Evolutionary conservation across 345 rosid species (phyloP), one percentile per base, ranked within the genome.

Genomic region (Jatropha curcas): DNA sequence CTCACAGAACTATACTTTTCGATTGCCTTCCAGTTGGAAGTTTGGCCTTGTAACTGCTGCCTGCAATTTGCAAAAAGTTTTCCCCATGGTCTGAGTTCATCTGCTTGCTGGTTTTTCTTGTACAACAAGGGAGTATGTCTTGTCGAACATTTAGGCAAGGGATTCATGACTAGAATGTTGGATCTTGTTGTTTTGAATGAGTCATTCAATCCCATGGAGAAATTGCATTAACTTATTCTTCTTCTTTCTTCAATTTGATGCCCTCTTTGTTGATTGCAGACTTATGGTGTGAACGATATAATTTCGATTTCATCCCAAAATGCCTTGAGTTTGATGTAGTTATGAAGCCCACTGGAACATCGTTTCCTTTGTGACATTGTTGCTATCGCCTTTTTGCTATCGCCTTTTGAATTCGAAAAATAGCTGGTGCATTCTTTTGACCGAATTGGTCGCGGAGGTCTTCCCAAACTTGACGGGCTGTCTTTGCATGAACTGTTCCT

Each of bases 401-500:
- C 43, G 8, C 43, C 22, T 51, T 51, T 51, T 51, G 56, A 51
- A 51, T 51, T 51, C 17, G 56, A 51, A 14, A 51, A 5, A 51
- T 51, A n/a, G 56, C 24, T 17, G 56, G n/a, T 51, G 56, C 56
- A 16, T 51, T 51, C 56, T 51, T 51, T 51, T 51, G 14, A 14
- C n/a, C 19, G 56, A 51, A 51, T n/a, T 51, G 56, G 22, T 51
- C 19, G 24, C 56, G 56, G 7, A 51, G 56, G 22, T 51, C 56
- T n/a, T 51, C 56, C 56, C 56, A 51, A 51, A 51, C 56, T 51
- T 51, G 56, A 17, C 56, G 19, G 56, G 56, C 56, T 51, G 24
- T 51, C 56, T 51, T 51, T 20, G 25, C 25, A 51, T 51, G 56
- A 51, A 51, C 56, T n/a, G 6, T 16, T 51, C 43, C 43, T 37